Percentiles rank a stretch among this genome's conserved stretches.
phyloP scores from a whole-genome alignment of 225 moss, liverwort and hornwort species.

The Sphagnum tenellum region DNA sequence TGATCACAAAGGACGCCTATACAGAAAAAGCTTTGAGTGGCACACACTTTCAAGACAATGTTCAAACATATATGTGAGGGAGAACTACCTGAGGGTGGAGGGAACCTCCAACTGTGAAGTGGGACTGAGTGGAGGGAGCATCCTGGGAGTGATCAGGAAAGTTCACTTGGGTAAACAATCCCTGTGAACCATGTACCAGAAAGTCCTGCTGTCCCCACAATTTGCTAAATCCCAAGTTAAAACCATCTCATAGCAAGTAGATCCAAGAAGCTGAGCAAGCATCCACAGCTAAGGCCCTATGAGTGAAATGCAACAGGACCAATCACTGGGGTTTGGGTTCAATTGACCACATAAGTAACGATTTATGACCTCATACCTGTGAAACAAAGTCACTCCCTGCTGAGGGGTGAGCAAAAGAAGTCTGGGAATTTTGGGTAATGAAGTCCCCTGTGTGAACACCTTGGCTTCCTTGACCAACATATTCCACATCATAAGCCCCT shows the following conservation, averaged over 20 bases:
- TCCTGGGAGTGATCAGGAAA: slow-evolving; percentile 50
- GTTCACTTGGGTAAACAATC: slow-evolving; percentile 49
- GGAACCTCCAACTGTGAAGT: slow-evolving; percentile 47
- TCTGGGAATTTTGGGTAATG: slow-evolving; percentile 42
- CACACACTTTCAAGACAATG: neutral
- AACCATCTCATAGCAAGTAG: neutral
- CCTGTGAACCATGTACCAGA: slow-evolving; percentile 49
- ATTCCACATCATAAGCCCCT: slow-evolving; percentile 51
- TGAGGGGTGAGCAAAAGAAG: slow-evolving; percentile 39
- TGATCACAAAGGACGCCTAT: too few relatives aligned
- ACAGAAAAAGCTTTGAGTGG: neutral
- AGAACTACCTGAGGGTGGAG: slow-evolving; percentile 41
- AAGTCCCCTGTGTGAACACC: slow-evolving; percentile 41
- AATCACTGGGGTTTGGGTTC: neutral
- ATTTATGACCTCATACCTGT: slow-evolving; percentile 18
- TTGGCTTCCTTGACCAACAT: slow-evolving; percentile 46
- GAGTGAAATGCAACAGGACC: neutral
- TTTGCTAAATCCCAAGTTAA: neutral
- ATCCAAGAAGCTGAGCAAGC: neutral
- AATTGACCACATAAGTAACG: too few relatives aligned
- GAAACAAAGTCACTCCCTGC: slow-evolving; percentile 41
- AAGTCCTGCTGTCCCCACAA: slow-evolving; percentile 27
- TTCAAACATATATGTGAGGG: neutral
- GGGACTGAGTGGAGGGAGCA: slow-evolving; percentile 42
- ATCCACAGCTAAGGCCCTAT: neutral